Evolutionary conservation across 106 monocot genomes (phyloP), one percentile per base, ranked within the genome.

Genomic region (Platanthera zijinensis): DNA sequence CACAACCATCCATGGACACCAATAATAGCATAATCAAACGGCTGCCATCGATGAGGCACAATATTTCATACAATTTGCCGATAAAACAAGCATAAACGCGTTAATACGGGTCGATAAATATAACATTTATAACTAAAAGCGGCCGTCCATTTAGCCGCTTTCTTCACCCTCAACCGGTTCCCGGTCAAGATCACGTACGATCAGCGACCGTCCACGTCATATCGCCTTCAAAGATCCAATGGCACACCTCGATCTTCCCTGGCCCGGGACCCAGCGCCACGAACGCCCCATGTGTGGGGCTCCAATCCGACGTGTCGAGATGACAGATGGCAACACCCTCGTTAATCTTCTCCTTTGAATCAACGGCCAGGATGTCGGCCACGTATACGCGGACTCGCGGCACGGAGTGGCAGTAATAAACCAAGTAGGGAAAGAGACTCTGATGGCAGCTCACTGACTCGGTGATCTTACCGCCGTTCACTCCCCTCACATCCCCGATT

Each of bases 241-340:
- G 95, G 85, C 95, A 95, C 13, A 95, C 95, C 86, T 95, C 95
- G 21, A 95, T 91, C 85, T 89, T 80, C 0, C 95, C 95, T 1
- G 95, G 95, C 7, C 77, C 82, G 10, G 78, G 76, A 0, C 89
- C 89, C 30, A 95, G 85, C 39, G 95, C 95, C 72, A 95, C 67
- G 83, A 95, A 95, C 8, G 95, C 95, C 14, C 95, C 95, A 66
- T 95, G 95, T 2, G 73, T 66, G 8, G 87, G 52, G 73, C 95
- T 92, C 95, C 95, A 95, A 61, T 80, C 91, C 10, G 95, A 95
- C 69, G 95, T 95, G 86, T 95, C 95, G 17, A 95, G 84, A 73
- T 95, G 95, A 69, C 95, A 95, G 77, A 95, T 91, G 74, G 95
- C 95, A 12, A 92, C 87, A 1, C 87, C 95, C 71, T 73, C 83